Evolutionary conservation across 495 filamentous ascomycete species (phyloP).

Genomic region (Penicillium verhagenii): DNA sequence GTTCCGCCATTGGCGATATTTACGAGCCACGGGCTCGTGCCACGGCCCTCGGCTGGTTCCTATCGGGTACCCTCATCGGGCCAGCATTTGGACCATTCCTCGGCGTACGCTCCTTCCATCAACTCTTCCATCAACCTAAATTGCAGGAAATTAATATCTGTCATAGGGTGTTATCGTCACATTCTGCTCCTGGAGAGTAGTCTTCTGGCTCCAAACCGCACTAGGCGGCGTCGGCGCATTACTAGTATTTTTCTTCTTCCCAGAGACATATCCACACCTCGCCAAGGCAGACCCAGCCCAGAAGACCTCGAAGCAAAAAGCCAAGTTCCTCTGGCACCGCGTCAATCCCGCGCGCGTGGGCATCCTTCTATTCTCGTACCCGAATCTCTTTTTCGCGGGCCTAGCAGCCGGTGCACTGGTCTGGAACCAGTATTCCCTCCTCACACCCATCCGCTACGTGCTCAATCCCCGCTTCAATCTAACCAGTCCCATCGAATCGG

Average conservation of each 20-base stretch:
- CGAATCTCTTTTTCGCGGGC: constrained; percentile 62
- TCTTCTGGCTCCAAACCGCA: constrained; percentile 72
- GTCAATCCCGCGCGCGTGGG: constrained; percentile 63
- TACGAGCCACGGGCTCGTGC: constrained; percentile 64
- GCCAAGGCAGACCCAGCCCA: constrained; percentile 54
- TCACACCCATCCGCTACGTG: constrained; percentile 74
- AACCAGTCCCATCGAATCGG: constrained; percentile 61
- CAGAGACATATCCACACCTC: constrained; percentile 66
- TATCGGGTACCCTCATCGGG: constrained; percentile 67
- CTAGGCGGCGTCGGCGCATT: constrained; percentile 57
- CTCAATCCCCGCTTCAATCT: constrained; percentile 71
- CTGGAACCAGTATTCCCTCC: constrained; percentile 71
- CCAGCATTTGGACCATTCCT: constrained; percentile 70
- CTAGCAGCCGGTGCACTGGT: constrained; percentile 61
- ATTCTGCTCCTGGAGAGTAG: constrained; percentile 63
- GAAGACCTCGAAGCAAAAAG: constrained; percentile 46
- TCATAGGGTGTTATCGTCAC: constrained; percentile 67
- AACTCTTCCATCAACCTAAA: background rate
- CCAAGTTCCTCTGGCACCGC: constrained; percentile 53
- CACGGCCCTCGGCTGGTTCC: constrained; percentile 68
- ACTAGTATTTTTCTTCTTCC: constrained; percentile 62
- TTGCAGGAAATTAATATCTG: too few species aligned
- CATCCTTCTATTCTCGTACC: constrained; percentile 56
- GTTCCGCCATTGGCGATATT: constrained; percentile 63
- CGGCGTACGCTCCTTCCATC: constrained; percentile 33